These are phyloP conservation scores for Komagataella pastoris DNA, from an alignment of 805 yeast species.

Conservation along the genomic window DNA sequence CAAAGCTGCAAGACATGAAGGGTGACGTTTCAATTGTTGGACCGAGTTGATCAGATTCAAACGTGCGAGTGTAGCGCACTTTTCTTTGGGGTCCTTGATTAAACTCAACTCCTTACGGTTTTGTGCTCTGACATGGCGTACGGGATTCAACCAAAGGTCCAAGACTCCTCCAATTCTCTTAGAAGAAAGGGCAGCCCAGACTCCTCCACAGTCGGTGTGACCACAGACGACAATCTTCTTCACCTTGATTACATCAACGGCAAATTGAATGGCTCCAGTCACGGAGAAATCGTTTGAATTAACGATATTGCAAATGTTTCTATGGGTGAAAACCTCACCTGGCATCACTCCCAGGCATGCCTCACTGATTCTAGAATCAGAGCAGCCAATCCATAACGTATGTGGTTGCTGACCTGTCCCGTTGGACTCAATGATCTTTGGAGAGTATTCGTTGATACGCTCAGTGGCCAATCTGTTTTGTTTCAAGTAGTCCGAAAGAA, in stretches of 20 bases:
- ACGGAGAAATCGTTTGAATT: constrained; percentile 59
- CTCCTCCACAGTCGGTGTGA: constrained; percentile 92
- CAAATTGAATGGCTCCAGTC: constrained; percentile 75
- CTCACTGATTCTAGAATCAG: constrained; percentile 86
- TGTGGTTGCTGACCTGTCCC: constrained; percentile 86
- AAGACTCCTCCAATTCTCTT: constrained; percentile 55
- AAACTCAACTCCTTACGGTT: constrained; percentile 35
- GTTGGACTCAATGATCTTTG: constrained; percentile 47
- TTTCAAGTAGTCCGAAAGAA: constrained; percentile 31
- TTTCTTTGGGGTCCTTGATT: constrained; percentile 35
- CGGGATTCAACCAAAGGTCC: constrained; percentile 60
- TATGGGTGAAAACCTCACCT: constrained; percentile 82
- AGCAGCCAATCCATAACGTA: constrained; percentile 88
- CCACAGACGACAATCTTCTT: constrained; percentile 79
- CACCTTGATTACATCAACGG: constrained; percentile 74
- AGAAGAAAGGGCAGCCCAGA: constrained; percentile 62
- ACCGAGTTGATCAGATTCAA: constrained; percentile 68
- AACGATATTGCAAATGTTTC: constrained; percentile 78
- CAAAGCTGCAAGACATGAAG: constrained; percentile 55
- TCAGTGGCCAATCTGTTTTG: constrained; percentile 35
- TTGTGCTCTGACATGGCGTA: constrained; percentile 54
- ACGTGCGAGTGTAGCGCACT: constrained; percentile 55
- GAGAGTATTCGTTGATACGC: constrained; percentile 32
- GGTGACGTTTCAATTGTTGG: constrained; percentile 48
- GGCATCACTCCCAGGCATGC: constrained; percentile 61